Base-by-base conservation (phyloP, 2,329 filamentous ascomycete genomes). In the Pezicula carpinea region DNA sequence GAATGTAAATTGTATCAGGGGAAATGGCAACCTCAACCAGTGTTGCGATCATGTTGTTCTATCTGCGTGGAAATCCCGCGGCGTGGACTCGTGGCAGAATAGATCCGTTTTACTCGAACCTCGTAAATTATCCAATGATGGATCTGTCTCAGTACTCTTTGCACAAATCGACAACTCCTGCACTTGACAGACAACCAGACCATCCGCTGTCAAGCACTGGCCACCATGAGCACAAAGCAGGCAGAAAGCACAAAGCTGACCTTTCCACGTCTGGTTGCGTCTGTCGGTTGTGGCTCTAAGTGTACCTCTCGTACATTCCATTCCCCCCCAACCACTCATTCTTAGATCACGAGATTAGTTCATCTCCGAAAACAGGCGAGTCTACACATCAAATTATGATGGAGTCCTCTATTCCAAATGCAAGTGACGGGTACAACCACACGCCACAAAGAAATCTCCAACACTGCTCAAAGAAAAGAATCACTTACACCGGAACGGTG, bases 281-380 rank as follows among this genome's bases (percentile, higher is more conserved):
- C 35, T 29, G 8, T 35, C 38, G 38, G 38, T 40, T 40, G 38
- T 40, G 38, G 38, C 38, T 40, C 6, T 29, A 10, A 29, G 38
- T n/a, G 10, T 19, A 17, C 8, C 23, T 22, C 26, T 19, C 38
- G 10, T 19, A 17, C 8, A 40, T 22, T 40, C 38, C 38, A 40
- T 18, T 23, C 33, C 18, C 14, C 33, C 33, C 14, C 35, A 11
- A 19, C 38, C 21, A 15, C 38, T 11, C 38, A 40, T 40, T 40
- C 38, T 22, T 40, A 23, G 22, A 22, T 23, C 18, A 23, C 38
- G 2, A 26, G 19, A 23, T 22, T 40, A 39, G 36, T n/a, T 21
- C 14, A 22, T 26, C 18, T 19, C 38, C 19, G 38, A 18, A 40
- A 40, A 40, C 38, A 23, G 38, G 13, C 11, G n/a, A 40, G 8